Conservation (phyloP, 202 grass and related monocot species). For the Carex arenaria region DNA sequence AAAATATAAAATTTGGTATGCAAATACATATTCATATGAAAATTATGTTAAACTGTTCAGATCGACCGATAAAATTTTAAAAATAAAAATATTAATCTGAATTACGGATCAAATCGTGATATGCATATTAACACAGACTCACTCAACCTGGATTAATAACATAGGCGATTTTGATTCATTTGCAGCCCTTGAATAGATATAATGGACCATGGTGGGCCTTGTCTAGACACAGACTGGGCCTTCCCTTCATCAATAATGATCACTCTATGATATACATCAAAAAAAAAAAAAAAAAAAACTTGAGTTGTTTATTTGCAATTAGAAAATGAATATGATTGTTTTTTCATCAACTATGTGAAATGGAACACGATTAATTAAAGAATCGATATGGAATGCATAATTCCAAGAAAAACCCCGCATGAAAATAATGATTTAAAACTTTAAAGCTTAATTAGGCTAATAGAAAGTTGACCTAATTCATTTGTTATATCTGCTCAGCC, state of each 20-base stretch:
- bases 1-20: too few species aligned
- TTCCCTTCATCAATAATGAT: background rate
- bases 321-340: background rate
- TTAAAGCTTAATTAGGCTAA: background rate
- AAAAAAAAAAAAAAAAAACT: background rate
- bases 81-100: too few species aligned
- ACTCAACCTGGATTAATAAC: background rate
- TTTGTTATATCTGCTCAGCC: background rate
- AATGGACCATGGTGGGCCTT: background rate
- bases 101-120: too few species aligned
- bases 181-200: background rate
- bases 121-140: background rate
- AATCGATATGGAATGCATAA: background rate
- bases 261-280: background rate
- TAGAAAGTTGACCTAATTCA: slow-evolving; percentile 6
- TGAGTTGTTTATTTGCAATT: background rate
- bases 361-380: background rate
- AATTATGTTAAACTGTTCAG: too few species aligned
- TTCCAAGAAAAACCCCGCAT: background rate
- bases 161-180: background rate
- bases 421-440: background rate
- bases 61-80: too few species aligned
- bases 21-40: too few species aligned
- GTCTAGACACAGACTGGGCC: background rate
- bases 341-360: background rate